These are phyloP conservation scores for Hypoxylon sp. DNA, from an alignment of 2,329 filamentous ascomycete genomes.

Conservation along the genomic window DNA sequence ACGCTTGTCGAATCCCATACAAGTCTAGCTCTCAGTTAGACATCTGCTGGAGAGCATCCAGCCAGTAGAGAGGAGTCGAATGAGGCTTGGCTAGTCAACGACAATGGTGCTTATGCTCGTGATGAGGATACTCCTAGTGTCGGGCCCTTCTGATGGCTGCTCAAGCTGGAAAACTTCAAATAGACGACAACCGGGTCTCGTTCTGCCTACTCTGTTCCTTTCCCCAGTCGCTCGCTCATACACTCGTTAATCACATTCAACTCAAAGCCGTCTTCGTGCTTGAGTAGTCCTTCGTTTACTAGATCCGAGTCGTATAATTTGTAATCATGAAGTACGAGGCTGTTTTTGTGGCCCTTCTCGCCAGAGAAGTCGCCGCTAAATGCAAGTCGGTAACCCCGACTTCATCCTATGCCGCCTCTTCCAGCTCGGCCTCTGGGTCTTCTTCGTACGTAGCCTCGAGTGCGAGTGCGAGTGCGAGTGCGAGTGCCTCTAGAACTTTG, in stretches of 20 bases:
- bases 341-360: conserved; percentile 28
- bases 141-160: conserved; percentile 7
- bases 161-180: conserved; percentile 18
- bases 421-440: conserved; percentile 1
- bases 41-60: conserved; percentile 11
- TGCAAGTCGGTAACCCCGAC: conserved; percentile 24
- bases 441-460: conserved; percentile 1
- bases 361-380: conserved; percentile 26
- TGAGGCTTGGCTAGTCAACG: conserved; percentile 9
- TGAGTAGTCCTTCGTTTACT: conserved; percentile 23
- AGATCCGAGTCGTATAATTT: conserved; percentile 12
- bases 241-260: conserved; percentile 13
- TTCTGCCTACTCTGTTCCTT: conserved; percentile 5
- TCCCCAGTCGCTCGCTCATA: conserved; percentile 26
- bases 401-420: not conserved
- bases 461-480: no score
- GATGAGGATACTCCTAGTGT: conserved; percentile 1
- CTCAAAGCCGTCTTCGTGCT: conserved; percentile 12
- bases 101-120: not conserved
- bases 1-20: conserved; percentile 5
- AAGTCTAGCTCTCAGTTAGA: conserved; percentile 19
- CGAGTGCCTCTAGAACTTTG: not conserved
- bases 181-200: conserved; percentile 4
- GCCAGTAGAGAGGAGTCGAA: not conserved
- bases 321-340: conserved; percentile 27